Conservation (phyloP, 805 yeast genomes). For the Nakazawaea wickerhamii region DNA sequence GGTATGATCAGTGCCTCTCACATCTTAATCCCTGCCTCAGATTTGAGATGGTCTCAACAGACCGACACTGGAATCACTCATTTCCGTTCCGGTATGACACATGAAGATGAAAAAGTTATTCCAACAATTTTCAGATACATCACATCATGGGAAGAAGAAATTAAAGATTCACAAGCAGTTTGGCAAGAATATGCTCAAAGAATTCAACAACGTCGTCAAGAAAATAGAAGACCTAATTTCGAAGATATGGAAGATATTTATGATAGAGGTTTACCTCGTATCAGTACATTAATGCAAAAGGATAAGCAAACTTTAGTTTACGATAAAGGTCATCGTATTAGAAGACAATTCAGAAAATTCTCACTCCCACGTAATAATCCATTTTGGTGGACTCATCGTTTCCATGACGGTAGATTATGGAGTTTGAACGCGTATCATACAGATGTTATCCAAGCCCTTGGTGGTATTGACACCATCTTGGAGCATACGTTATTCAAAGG, state of each 20-base stretch:
- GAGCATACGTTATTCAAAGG: slow-evolving; percentile 95
- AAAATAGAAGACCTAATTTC: slow-evolving; percentile 78
- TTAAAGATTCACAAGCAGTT: slow-evolving; percentile 87
- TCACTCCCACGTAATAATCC: slow-evolving; percentile 73
- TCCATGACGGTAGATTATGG: slow-evolving; percentile 96
- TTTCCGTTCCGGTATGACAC: slow-evolving; percentile 89
- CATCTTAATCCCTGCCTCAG: slow-evolving; percentile 89
- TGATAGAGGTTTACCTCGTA: slow-evolving; percentile 97
- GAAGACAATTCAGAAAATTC: slow-evolving; percentile 73
- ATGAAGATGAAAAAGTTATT: slow-evolving; percentile 71
- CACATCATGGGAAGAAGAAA: slow-evolving; percentile 96
- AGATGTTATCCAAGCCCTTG: slow-evolving; percentile 94
- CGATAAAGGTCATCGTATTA: slow-evolving; percentile 86
- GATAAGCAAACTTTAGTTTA: slow-evolving; percentile 92
- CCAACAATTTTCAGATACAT: slow-evolving; percentile 93
- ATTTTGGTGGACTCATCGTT: slow-evolving; percentile 93
- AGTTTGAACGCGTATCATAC: slow-evolving; percentile 87
- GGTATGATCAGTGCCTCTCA: slow-evolving; percentile 98
- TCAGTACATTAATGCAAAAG: slow-evolving; percentile 89
- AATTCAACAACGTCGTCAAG: slow-evolving; percentile 79
- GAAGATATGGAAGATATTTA: slow-evolving; percentile 93
- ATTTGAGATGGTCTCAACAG: slow-evolving; percentile 84
- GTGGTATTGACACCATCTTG: slow-evolving; percentile 93
- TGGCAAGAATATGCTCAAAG: slow-evolving; percentile 97
- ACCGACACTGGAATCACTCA: slow-evolving; percentile 94